phyloP scores from a whole-genome alignment of 176 grass and related monocot genomes.

The Poa pratensis region DNA sequence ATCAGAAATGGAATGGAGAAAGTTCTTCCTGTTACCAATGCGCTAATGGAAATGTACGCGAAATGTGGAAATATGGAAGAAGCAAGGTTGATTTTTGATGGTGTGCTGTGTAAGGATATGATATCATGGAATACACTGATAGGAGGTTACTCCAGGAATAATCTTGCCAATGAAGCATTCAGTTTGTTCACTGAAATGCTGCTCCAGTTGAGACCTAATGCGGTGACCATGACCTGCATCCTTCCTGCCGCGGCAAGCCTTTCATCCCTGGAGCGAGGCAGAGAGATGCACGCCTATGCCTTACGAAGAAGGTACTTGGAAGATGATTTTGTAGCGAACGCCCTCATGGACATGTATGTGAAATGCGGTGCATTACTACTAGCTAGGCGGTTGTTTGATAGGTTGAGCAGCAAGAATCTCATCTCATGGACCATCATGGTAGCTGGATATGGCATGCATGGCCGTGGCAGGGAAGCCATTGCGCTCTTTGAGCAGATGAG shows the following conservation, averaged over 20 bases:
- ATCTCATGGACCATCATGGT: slow-evolving; percentile 95
- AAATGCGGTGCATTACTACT: slow-evolving; percentile 74
- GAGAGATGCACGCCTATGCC: slow-evolving; percentile 74
- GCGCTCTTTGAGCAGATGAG: slow-evolving; percentile 71
- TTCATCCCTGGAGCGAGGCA: slow-evolving; percentile 82
- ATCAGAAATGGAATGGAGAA: slow-evolving; percentile 65
- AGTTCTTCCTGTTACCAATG: slow-evolving; percentile 59
- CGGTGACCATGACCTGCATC: slow-evolving; percentile 73
- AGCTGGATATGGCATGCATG: slow-evolving; percentile 91
- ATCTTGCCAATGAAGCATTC: slow-evolving; percentile 68
- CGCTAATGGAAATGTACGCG: slow-evolving; percentile 81
- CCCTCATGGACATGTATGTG: slow-evolving; percentile 80
- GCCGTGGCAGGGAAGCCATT: slow-evolving; percentile 66
- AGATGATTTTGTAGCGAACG: slow-evolving; percentile 63
- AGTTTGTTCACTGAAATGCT: slow-evolving; percentile 68
- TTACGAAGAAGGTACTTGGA: slow-evolving; percentile 54
- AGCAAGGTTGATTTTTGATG: slow-evolving; percentile 64
- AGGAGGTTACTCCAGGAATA: slow-evolving; percentile 81
- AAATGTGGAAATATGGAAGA: slow-evolving; percentile 75
- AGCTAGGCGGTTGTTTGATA: slow-evolving; percentile 61
- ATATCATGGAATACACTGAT: slow-evolving; percentile 93
- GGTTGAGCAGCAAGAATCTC: slow-evolving; percentile 65
- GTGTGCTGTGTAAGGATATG: slow-evolving; percentile 56
- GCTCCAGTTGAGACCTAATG: slow-evolving; percentile 66
- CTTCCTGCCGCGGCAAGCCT: slow-evolving; percentile 79